Conservation (phyloP, 257 asterid genomes). For the Jaltomata sinuosa region DNA sequence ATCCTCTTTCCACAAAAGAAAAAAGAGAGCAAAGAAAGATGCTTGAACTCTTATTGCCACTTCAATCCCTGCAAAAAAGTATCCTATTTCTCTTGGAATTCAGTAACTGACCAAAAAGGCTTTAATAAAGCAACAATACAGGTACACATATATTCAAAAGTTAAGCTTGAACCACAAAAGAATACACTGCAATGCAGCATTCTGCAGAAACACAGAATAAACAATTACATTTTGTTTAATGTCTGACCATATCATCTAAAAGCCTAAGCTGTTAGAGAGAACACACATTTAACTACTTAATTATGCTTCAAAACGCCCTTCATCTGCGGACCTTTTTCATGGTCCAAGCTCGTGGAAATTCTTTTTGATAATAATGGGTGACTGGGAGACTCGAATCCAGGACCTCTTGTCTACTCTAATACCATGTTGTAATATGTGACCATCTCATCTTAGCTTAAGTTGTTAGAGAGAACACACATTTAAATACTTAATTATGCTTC, state of each 20-base stretch:
- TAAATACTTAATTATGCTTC: not conserved
- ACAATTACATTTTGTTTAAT: not conserved
- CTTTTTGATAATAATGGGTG: not conserved
- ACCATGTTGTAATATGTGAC: not conserved
- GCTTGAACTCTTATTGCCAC: not conserved
- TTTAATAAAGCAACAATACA: not conserved
- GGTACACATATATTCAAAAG: not conserved
- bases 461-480: not conserved
- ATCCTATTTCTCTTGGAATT: not conserved
- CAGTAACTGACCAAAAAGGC: not conserved
- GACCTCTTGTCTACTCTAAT: not conserved
- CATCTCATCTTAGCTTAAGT: not conserved
- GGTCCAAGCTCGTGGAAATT: not conserved
- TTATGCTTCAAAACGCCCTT: not conserved
- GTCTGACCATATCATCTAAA: not conserved
- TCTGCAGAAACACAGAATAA: not conserved
- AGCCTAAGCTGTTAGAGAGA: not conserved
- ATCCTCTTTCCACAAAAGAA: not conserved
- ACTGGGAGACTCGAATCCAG: not conserved
- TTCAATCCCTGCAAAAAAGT: not conserved
- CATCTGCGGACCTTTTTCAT: not conserved
- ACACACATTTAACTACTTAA: not conserved
- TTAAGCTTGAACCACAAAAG: not conserved
- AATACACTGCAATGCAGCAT: not conserved
- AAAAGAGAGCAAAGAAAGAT: not conserved